phyloP scores from a whole-genome alignment of 2,329 filamentous ascomycete genomes.

The Chaetomium strumarium region DNA sequence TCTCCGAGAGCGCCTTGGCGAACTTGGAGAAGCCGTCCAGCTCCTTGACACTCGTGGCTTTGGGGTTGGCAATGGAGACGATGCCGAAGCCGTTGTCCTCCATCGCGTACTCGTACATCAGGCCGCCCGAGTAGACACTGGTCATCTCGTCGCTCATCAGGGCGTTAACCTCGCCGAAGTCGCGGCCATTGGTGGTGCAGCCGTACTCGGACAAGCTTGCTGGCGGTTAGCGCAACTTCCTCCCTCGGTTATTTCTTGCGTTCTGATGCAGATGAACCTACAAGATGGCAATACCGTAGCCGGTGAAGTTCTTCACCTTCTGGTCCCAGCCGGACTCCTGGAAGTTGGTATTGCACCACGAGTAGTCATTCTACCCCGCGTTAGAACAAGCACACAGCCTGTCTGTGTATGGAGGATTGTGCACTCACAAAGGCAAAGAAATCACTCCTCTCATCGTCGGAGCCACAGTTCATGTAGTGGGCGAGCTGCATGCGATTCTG shows the following conservation, averaged over 20 bases:
- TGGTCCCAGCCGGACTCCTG: constrained; percentile 70
- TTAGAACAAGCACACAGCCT: neutral
- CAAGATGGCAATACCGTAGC: constrained; percentile 86
- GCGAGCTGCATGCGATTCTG: constrained; percentile 83
- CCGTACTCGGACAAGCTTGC: constrained; percentile 80
- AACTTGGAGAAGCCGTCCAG: constrained; percentile 56
- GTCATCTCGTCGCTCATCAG: constrained; percentile 84
- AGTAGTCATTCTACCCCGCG: constrained; percentile 64
- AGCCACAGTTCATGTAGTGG: constrained; percentile 88
- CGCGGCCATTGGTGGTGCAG: constrained; percentile 73
- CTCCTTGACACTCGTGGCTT: constrained; percentile 42
- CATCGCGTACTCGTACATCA: constrained; percentile 90
- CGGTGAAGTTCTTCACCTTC: constrained; percentile 82
- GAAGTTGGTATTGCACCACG: constrained; percentile 73
- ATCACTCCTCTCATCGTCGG: constrained; percentile 76
- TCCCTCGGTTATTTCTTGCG: constrained; percentile 22
- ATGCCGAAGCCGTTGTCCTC: constrained; percentile 78
- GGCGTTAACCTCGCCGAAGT: constrained; percentile 72
- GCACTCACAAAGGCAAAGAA: constrained; percentile 66
- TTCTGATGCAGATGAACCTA: constrained; percentile 30
- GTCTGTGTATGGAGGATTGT: neutral
- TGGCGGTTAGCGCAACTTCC: neutral
- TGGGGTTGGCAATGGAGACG: constrained; percentile 54
- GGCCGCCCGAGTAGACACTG: constrained; percentile 83
- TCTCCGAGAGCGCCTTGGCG: constrained; percentile 41